These are phyloP conservation scores for Erodium texanum DNA, from an alignment of 441 rosid species.

Conservation along the genomic window DNA sequence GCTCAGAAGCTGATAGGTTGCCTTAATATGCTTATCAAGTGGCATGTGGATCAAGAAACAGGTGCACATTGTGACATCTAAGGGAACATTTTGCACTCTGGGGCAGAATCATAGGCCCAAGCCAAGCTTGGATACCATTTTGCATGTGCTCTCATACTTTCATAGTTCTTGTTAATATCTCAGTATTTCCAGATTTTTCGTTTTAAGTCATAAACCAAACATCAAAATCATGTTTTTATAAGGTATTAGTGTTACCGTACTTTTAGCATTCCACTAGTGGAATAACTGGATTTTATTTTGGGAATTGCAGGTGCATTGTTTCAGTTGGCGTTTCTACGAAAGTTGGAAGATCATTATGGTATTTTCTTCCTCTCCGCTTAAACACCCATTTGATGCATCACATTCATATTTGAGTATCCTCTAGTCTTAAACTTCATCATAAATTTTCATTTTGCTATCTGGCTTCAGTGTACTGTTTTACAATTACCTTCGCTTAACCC, in stretches of 20 bases:
- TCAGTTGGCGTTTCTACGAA: background rate
- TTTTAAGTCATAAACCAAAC: background rate
- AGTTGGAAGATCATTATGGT: conserved; percentile 3
- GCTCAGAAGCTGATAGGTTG: no score
- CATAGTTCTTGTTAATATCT: background rate
- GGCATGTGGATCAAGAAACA: no score
- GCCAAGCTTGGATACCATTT: background rate
- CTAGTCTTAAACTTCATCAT: background rate
- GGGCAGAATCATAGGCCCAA: no score
- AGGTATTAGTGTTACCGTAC: background rate
- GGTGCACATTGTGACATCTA: no score
- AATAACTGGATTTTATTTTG: background rate
- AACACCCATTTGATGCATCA: background rate
- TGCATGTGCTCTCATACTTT: background rate
- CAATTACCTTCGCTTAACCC: background rate
- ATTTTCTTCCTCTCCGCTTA: background rate
- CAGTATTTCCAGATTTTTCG: background rate
- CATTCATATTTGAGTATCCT: background rate
- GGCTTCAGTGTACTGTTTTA: background rate
- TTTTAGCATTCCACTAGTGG: background rate
- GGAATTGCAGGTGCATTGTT: conserved; percentile 2
- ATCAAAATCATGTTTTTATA: background rate
- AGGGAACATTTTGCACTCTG: background rate
- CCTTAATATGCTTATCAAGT: no score
- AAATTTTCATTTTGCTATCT: background rate